phyloP scores from a whole-genome alignment of 164 flowering plant species.

The Vitis amurensis region DNA sequence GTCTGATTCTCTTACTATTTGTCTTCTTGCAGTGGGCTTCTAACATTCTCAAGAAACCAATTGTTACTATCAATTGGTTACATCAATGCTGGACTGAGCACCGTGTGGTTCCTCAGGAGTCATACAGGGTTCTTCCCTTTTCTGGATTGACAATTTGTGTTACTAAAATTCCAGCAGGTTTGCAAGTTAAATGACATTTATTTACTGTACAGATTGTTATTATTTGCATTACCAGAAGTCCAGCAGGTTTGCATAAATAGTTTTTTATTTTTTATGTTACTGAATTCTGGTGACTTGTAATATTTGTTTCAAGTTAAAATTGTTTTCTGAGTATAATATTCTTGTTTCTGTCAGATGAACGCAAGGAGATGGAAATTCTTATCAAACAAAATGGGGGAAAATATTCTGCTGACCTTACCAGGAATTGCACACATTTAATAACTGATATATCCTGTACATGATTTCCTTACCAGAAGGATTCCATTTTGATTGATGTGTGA shows the following conservation, averaged over 20 bases:
- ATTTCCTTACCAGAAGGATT: neutral
- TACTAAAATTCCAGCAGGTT: conserved; percentile 80
- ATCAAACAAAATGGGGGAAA: conserved; percentile 80
- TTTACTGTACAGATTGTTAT: neutral
- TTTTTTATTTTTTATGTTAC: no score
- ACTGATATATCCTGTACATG: conserved; percentile 85
- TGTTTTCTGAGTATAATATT: conserved; percentile 10
- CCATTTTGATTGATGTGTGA: neutral
- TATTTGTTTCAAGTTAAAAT: no score
- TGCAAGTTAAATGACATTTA: conserved; percentile 1
- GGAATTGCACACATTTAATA: conserved; percentile 84
- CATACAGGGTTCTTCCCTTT: conserved; percentile 81
- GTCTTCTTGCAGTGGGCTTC: conserved; percentile 75
- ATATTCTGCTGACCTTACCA: conserved; percentile 86
- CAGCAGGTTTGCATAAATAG: no score
- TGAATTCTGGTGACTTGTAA: no score
- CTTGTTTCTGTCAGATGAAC: conserved; percentile 57
- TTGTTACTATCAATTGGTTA: conserved; percentile 76
- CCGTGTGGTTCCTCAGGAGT: conserved; percentile 85
- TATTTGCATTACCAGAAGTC: neutral
- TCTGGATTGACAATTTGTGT: conserved; percentile 79
- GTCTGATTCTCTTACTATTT: neutral
- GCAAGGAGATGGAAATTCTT: conserved; percentile 75
- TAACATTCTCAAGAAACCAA: conserved; percentile 69
- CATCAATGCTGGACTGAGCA: conserved; percentile 93